phyloP scores from a whole-genome alignment of 805 yeast genomes.

The Kregervanrija delftensis region DNA sequence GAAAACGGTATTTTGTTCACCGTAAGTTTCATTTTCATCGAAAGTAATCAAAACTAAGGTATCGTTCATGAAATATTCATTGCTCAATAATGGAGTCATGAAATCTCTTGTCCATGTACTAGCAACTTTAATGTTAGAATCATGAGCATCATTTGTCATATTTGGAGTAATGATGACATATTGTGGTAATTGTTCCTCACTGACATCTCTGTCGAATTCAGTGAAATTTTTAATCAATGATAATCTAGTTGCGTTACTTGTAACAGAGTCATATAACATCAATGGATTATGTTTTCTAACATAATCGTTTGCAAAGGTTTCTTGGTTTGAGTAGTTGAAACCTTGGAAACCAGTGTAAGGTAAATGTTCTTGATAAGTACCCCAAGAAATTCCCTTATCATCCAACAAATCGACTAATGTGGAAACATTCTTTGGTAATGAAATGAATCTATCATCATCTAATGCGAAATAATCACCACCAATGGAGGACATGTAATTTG shows the following conservation, averaged over 20 bases:
- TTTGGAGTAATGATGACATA: constrained; percentile 49
- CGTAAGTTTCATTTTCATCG: constrained; percentile 41
- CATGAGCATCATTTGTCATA: constrained; percentile 49
- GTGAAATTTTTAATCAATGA: constrained; percentile 43
- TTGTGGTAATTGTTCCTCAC: constrained; percentile 38
- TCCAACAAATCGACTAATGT: constrained; percentile 43
- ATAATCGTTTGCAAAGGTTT: constrained; percentile 37
- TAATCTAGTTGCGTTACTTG: constrained; percentile 29
- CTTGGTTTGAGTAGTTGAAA: constrained; percentile 37
- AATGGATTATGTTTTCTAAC: constrained; percentile 49
- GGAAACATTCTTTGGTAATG: constrained; percentile 40
- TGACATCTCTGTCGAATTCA: constrained; percentile 34
- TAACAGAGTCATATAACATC: constrained; percentile 34
- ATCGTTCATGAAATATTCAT: constrained; percentile 40
- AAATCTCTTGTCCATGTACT: constrained; percentile 40
- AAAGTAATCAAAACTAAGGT: constrained; percentile 42
- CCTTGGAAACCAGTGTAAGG: constrained; percentile 49
- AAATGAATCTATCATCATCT: constrained; percentile 37
- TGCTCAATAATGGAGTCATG: constrained; percentile 36
- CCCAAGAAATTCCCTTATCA: constrained; percentile 41
- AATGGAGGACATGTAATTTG: constrained; percentile 44
- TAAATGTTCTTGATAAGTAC: constrained; percentile 45
- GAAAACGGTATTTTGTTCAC: constrained; percentile 38
- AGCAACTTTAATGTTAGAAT: constrained; percentile 37
- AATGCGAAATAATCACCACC: constrained; percentile 48